Percentiles rank a stretch among this genome's conserved stretches.
Conservation (phyloP, 2,329 filamentous ascomycete genomes). For the Ophiostoma angusticollis region DNA sequence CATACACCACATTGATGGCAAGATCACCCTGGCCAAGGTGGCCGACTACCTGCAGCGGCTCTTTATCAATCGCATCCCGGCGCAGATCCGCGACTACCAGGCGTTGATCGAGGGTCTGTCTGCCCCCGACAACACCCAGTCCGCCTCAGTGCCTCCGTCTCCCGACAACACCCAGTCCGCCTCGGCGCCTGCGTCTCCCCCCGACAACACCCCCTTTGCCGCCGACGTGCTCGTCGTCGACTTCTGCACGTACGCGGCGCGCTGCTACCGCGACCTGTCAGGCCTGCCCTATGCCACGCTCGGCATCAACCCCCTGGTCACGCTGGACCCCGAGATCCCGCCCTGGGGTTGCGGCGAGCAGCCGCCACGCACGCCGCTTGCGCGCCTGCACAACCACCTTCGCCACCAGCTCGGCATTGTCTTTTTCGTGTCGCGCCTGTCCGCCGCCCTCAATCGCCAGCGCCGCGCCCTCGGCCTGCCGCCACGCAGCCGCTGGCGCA, state of each 20-base stretch:
- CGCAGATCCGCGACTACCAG: slow-evolving; percentile 10
- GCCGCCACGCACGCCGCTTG: slow-evolving; percentile 19
- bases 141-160: no score
- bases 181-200: no score
- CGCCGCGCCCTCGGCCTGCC: slow-evolving; percentile 19
- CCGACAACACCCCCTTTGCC: background rate
- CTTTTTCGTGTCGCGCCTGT: slow-evolving; percentile 13
- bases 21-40: slow-evolving; percentile 6
- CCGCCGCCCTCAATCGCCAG: slow-evolving; percentile 21
- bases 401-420: slow-evolving; percentile 11
- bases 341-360: slow-evolving; percentile 19
- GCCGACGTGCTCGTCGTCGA: slow-evolving; percentile 13
- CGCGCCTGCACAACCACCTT: slow-evolving; percentile 20
- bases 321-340: slow-evolving; percentile 18
- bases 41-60: slow-evolving; percentile 10
- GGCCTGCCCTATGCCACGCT: slow-evolving; percentile 24
- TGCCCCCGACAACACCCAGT: background rate
- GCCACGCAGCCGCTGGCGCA: slow-evolving; percentile 20
- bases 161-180: background rate
- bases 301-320: slow-evolving; percentile 25
- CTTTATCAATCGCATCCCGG: slow-evolving; percentile 10
- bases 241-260: slow-evolving; percentile 12
- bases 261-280: slow-evolving; percentile 11
- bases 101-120: background rate
- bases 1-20: slow-evolving; percentile 5